Evolutionary conservation across 768 basidiomycete genomes (phyloP), one percentile per base, ranked within the genome.

Genomic region (Lactarius tabidus): DNA sequence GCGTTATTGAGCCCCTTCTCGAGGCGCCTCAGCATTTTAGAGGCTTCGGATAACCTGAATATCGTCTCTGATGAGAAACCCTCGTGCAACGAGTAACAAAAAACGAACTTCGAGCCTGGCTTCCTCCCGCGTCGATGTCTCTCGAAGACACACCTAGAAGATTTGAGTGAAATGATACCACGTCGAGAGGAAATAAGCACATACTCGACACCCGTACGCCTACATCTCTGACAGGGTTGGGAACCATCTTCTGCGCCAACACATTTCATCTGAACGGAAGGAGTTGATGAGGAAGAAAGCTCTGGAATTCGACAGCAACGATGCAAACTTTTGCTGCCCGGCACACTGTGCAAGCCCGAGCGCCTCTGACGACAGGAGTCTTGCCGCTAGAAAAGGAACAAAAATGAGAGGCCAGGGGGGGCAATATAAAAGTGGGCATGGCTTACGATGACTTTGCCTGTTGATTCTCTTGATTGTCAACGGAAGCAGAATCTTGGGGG

Each of bases 121-220:
- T 94, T 94, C 63, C 91, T 85, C 51, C 91, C 91, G 38, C 91
- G 86, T 60, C 92, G 84, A 75, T 94, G 91, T 75, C 93, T 94
- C 78, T 94, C 91, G 70, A 94, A 94, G 38, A 92, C 69, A 71
- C 91, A 93, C 66, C 90, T 92, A 71, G 57, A 33, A 51, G 41
- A 55, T 38, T 65, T 45, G 43, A 55, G 68, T 59, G 66, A 65
- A 54, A 63, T 69, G 66, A 59, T 67, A 66, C 67, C 57, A 70
- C 57, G 57, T 64, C 63, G 60, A 62, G 64, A 64, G 38, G 39
- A 8, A 39, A 38, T 20, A 41, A 38, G 7, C 66, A 61, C 54
- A 45, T 59, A 80, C 85, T 67, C 74, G 89, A 86, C 84, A 69
- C 87, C 88, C 38, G 89, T 86, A 65, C 91, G 87, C 73, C 85